Evolutionary conservation across 768 basidiomycete species (phyloP).

Genomic region (Coprinopsis cinerea): DNA sequence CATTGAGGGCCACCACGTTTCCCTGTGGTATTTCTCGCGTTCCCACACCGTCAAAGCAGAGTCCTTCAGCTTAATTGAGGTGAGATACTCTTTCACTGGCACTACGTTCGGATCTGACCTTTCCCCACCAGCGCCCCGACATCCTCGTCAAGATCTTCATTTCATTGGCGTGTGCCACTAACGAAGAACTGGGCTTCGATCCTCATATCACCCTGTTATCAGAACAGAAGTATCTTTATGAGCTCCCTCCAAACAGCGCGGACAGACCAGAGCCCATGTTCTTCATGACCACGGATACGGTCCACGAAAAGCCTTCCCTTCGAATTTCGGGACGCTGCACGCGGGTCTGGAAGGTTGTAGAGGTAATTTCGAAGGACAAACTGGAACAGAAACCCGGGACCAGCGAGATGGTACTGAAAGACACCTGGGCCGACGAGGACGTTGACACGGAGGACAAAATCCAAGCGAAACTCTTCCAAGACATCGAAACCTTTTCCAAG

Average conservation of each 20-base stretch:
- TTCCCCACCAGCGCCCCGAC: neutral
- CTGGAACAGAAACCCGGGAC: too few species aligned
- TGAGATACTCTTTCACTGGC: neutral
- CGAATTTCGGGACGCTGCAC: slow-evolving; percentile 6
- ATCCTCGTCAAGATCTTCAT: neutral
- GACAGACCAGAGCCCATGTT: neutral
- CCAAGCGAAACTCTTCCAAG: neutral
- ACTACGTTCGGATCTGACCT: too few species aligned
- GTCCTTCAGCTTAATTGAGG: neutral
- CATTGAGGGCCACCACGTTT: slow-evolving; percentile 1
- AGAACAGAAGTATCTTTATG: too few species aligned
- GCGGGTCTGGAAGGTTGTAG: neutral
- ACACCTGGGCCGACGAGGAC: neutral
- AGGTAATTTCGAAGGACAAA: too few species aligned
- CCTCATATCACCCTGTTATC: too few species aligned
- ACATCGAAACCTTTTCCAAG: neutral
- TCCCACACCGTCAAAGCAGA: neutral
- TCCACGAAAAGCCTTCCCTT: neutral
- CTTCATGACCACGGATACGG: neutral
- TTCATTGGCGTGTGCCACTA: neutral
- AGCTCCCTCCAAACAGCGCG: too few species aligned
- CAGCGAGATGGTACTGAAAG: neutral
- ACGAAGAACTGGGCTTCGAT: neutral
- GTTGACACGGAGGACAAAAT: neutral
- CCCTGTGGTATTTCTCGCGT: slow-evolving; percentile 6